Evolutionary conservation across 176 grass and related monocot species (phyloP).

Genomic region (Olyra latifolia): DNA sequence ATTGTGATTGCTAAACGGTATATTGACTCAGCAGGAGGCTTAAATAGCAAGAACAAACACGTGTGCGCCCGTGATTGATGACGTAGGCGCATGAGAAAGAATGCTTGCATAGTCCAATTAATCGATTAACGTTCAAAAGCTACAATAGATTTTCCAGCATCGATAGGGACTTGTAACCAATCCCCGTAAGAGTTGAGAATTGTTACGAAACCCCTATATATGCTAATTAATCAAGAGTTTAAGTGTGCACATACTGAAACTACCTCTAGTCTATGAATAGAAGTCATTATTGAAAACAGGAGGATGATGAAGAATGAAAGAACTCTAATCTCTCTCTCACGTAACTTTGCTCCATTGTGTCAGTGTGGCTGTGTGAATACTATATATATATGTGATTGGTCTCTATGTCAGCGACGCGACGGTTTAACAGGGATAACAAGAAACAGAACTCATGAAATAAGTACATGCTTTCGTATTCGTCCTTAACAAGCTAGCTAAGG

Average conservation of each 20-base stretch:
- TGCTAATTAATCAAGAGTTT: no score
- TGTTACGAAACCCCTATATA: no score
- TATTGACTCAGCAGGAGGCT: neutral
- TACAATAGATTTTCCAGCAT: neutral
- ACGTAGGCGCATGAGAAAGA: constrained; percentile 20
- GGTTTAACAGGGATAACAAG: constrained; percentile 30
- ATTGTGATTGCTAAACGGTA: constrained; percentile 33
- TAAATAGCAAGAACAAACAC: neutral
- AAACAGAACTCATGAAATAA: constrained; percentile 43
- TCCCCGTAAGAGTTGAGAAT: neutral
- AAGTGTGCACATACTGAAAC: no score
- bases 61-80: constrained; percentile 1
- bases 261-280: no score
- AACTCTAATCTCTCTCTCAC: no score
- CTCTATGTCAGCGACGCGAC: no score
- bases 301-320: no score
- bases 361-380: no score
- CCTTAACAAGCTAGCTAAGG: constrained; percentile 38
- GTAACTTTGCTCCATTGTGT: no score
- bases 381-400: no score
- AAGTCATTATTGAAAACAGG: no score
- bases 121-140: constrained; percentile 38
- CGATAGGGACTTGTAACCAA: constrained; percentile 36
- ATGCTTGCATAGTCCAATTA: constrained; percentile 8
- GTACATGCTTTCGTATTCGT: constrained; percentile 42